phyloP scores from a whole-genome alignment of 805 yeast species.

The Candida qinlingensis region DNA sequence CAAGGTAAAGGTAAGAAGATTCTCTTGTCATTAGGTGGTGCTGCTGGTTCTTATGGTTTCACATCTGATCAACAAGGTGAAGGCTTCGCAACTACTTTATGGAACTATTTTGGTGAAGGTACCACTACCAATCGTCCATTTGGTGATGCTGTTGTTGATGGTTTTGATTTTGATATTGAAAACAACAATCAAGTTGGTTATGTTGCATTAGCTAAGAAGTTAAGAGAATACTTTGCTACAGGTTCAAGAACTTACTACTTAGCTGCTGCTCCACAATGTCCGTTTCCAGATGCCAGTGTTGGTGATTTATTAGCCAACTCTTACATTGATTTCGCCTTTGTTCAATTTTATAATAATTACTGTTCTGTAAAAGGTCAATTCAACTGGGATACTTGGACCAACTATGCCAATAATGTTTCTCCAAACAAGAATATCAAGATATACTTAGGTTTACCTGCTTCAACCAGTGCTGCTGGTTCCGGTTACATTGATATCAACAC shows the following conservation, averaged over 20 bases:
- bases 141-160: constrained; percentile 73
- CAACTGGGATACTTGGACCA: constrained; percentile 71
- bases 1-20: constrained; percentile 78
- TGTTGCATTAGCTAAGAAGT: constrained; percentile 51
- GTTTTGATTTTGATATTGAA: constrained; percentile 92
- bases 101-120: constrained; percentile 63
- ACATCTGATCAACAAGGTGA: constrained; percentile 75
- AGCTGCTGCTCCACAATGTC: constrained; percentile 93
- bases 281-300: constrained; percentile 70
- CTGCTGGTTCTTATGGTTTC: constrained; percentile 78
- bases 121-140: constrained; percentile 55
- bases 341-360: constrained; percentile 87
- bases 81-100: constrained; percentile 51
- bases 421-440: constrained; percentile 67
- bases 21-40: constrained; percentile 72
- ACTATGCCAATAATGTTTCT: constrained; percentile 50
- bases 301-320: constrained; percentile 56
- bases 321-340: constrained; percentile 71
- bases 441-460: constrained; percentile 72
- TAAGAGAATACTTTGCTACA: constrained; percentile 47
- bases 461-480: constrained; percentile 50
- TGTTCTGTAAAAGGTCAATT: constrained; percentile 53
- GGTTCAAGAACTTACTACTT: constrained; percentile 61
- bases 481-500: constrained; percentile 47
- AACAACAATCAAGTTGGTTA: constrained; percentile 57